Base-by-base conservation (phyloP, 352 stramenopile species). In the Pythium grandisporangium region DNA sequence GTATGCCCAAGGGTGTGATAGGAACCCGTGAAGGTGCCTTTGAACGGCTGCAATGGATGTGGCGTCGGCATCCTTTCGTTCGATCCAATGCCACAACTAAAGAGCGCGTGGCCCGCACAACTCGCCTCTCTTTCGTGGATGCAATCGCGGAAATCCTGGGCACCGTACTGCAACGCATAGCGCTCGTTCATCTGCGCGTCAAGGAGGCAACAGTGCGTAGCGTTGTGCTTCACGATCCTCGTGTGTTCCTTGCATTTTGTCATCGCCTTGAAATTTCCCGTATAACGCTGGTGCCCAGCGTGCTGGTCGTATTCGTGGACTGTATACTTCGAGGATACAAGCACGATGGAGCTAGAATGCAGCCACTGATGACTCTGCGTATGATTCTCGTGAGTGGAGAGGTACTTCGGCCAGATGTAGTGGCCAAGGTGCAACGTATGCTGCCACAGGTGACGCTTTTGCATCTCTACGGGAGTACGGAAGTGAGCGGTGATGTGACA, bases 381-480 rank as follows among this genome's bases (percentile, higher is more conserved):
- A 55, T 70, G 22, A 19, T 85, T 11, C 30, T 80, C 6, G 60
- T 72, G n/a, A 85, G 71, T 42, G 71, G 71, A 0, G 71, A 85
- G 26, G 29, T 48, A 14, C 51, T 85, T 14, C 30, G 45, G 0
- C 24, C 74, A 20, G 43, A 47, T 23, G 42, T 75, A 1, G 27
- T 65, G 0, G 26, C 55, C 7, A 25, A 65, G 33, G 25, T 62
- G 2, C 53, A 40, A 3, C 24, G 7, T 8, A 16, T 29, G 23
- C 46, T 79, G 0, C 68, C 66, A 21, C 21, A 63, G 0, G 39
- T 55, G 2, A 63, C 39, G 6, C 39, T 85, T 3, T 41, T 85
- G 14, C 82, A 85, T 54, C 51, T 85, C 0, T 85, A 82, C 26
- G 71, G 68, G 19, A 82, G 69, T 45, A 82, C 71, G 1, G 71